Conservation (phyloP, 352 stramenopile species). For the Thalassiosira pacifica region DNA sequence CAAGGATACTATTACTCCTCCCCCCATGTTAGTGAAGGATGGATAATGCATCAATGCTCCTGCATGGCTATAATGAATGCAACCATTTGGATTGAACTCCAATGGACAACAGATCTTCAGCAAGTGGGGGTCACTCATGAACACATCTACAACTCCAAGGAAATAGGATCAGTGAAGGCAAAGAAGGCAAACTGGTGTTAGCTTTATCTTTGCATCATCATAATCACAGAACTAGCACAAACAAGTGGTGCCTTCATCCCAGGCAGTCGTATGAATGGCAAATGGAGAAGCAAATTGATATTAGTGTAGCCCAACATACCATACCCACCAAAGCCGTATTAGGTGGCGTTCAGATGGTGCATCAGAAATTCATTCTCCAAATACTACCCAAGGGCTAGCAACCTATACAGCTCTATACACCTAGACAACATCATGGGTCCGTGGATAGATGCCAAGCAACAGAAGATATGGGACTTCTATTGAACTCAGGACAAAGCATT, state of each 20-base stretch:
- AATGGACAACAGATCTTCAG: conserved; percentile 25
- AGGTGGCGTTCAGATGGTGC: no score
- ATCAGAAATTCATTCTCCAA: no score
- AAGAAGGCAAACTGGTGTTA: conserved; percentile 12
- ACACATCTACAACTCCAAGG: not conserved
- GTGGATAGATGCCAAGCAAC: no score
- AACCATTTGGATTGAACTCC: conserved; percentile 30
- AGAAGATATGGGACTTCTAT: no score
- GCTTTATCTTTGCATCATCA: not conserved
- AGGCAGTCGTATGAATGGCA: not conserved
- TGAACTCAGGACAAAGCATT: no score
- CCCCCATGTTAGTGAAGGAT: conserved; percentile 14
- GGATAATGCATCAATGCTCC: not conserved
- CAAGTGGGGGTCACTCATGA: conserved; percentile 23
- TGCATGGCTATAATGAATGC: not conserved
- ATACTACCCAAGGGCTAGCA: no score
- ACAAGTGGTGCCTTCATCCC: not conserved
- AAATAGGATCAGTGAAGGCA: not conserved
- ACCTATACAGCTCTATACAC: no score
- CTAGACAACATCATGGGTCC: no score
- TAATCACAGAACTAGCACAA: conserved; percentile 10
- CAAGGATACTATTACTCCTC: not conserved
- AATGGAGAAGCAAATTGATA: not conserved
- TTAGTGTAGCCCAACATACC: not conserved
- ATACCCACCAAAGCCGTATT: not conserved